These are phyloP conservation scores for Baorangia bicolor DNA, from an alignment of 768 basidiomycete species.

Conservation along the genomic window DNA sequence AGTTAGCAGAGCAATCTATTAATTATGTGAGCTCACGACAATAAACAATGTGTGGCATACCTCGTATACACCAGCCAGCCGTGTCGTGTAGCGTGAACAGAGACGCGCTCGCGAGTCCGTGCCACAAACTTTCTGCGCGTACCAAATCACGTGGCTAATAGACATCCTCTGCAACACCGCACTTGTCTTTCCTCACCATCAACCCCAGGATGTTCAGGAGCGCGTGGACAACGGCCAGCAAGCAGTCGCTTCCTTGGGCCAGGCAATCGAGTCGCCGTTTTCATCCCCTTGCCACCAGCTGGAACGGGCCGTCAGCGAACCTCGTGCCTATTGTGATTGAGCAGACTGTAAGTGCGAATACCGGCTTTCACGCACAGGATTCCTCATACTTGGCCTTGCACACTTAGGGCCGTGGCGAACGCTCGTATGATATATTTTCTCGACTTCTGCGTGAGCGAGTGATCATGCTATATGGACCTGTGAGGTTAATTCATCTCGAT, in stretches of 20 bases:
- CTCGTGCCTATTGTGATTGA: conserved; percentile 93
- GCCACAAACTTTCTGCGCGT: conserved; percentile 15
- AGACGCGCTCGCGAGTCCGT: conserved; percentile 9
- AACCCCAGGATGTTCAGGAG: conserved; percentile 28
- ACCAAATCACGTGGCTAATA: conserved; percentile 27
- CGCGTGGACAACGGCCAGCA: conserved; percentile 25
- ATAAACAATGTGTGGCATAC: conserved; percentile 4
- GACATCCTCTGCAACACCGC: not conserved
- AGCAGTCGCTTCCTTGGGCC: conserved; percentile 10
- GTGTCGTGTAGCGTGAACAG: conserved; percentile 11
- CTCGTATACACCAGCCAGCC: not conserved
- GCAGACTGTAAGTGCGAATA: conserved; percentile 64
- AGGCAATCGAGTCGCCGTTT: conserved; percentile 41
- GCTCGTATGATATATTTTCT: conserved; percentile 96
- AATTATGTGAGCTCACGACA: not conserved
- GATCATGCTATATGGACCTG: conserved; percentile 93
- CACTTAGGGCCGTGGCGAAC: conserved; percentile 74
- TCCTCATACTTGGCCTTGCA: conserved; percentile 15
- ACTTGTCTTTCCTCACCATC: conserved; percentile 1
- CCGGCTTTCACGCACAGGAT: conserved; percentile 5
- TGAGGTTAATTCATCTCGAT: conserved; percentile 39
- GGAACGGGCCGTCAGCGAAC: conserved; percentile 49
- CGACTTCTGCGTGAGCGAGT: conserved; percentile 90
- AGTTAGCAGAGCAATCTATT: not conserved
- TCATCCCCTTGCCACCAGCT: conserved; percentile 52